Percentiles rank a stretch among this genome's conserved stretches.
These are phyloP conservation scores for Ogataea chonburiensis DNA, from an alignment of 805 yeast genomes.

Conservation along the genomic window DNA sequence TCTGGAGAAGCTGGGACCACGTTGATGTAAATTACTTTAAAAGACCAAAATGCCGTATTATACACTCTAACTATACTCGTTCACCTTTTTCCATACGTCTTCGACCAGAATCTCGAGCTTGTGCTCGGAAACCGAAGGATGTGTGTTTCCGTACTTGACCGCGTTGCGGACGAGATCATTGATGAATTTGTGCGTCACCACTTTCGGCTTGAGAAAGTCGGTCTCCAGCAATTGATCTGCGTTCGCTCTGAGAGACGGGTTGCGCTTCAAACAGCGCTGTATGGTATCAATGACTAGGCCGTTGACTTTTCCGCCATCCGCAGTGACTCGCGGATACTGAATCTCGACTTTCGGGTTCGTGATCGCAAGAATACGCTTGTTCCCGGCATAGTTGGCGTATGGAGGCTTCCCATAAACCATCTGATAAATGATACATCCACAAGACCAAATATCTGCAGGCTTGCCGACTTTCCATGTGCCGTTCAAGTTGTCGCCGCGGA, in stretches of 20 bases:
- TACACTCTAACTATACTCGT: constrained; percentile 33
- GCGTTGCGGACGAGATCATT: constrained; percentile 74
- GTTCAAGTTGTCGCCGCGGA: constrained; percentile 29
- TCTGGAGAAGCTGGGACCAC: constrained; percentile 86
- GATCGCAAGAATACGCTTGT: constrained; percentile 77
- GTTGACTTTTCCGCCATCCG: constrained; percentile 25
- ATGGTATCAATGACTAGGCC: constrained; percentile 61
- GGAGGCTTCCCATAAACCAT: constrained; percentile 95
- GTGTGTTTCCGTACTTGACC: constrained; percentile 63
- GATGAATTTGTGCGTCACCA: constrained; percentile 64
- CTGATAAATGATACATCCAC: constrained; percentile 94
- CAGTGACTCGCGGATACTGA: constrained; percentile 50
- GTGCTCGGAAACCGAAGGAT: constrained; percentile 34
- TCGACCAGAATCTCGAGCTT: constrained; percentile 46
- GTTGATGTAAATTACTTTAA: constrained; percentile 34
- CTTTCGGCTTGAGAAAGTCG: constrained; percentile 71
- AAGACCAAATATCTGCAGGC: constrained; percentile 97
- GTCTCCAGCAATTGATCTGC: constrained; percentile 58
- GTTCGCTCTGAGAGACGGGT: constrained; percentile 66
- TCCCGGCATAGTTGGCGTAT: constrained; percentile 73
- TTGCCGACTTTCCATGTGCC: constrained; percentile 77
- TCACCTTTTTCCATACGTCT: constrained; percentile 58
- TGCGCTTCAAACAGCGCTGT: constrained; percentile 66
- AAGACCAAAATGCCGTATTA: constrained; percentile 5
- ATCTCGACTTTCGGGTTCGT: constrained; percentile 80